These are phyloP conservation scores for Conticribra weissflogii DNA, from an alignment of 108 stramenopile genomes.

Conservation along the genomic window DNA sequence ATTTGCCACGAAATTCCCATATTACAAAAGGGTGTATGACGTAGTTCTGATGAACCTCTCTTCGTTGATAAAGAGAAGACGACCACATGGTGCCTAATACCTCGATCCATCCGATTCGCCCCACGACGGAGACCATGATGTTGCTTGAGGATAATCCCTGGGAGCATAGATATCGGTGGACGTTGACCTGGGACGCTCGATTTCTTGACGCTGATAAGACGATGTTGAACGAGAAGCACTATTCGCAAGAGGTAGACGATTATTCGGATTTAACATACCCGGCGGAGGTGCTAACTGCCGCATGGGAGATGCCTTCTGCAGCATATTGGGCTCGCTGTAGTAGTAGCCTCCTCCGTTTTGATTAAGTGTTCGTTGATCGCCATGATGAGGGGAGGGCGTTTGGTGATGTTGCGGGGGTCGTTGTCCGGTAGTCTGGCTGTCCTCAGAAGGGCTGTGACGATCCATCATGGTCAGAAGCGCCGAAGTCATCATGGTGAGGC, in stretches of 20 bases:
- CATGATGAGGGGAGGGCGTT: conserved; percentile 1
- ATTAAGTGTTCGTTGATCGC: not conserved
- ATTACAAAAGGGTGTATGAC: no score
- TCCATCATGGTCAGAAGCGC: conserved; percentile 82
- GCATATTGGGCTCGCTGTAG: conserved; percentile 1
- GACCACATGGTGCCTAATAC: not conserved
- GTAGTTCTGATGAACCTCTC: no score
- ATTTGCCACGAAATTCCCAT: no score
- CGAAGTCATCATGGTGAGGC: conserved; percentile 86
- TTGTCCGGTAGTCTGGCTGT: conserved; percentile 11
- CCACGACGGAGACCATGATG: not conserved
- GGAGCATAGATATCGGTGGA: not conserved
- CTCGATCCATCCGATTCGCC: not conserved
- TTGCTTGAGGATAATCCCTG: conserved; percentile 4
- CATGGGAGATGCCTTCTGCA: not conserved
- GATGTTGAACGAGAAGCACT: not conserved
- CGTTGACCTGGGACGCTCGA: not conserved
- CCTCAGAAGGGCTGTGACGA: conserved; percentile 66
- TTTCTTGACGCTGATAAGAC: not conserved
- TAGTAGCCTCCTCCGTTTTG: conserved; percentile 6
- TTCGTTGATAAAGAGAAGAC: no score
- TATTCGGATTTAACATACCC: conserved; percentile 18
- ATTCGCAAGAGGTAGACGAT: not conserved
- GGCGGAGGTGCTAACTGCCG: conserved; percentile 13
- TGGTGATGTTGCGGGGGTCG: not conserved